Base-by-base conservation (phyloP, 2,329 filamentous ascomycete genomes). In the Periglandula ipomoeae region DNA sequence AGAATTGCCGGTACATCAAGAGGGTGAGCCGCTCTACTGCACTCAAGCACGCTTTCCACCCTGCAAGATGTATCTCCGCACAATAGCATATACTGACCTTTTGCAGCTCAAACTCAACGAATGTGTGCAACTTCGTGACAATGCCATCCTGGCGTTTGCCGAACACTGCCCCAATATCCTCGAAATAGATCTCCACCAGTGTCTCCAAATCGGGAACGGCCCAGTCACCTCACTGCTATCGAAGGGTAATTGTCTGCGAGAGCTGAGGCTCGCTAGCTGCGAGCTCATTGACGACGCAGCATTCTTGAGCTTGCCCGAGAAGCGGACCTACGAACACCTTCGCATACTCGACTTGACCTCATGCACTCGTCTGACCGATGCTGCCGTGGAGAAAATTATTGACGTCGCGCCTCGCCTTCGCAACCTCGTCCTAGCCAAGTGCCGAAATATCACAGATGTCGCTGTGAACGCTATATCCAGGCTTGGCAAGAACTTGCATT, bases 401-500 rank as follows among this genome's bases (percentile, higher is more conserved):
- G 78, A 82, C 15, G 82, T 85, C 2, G 90, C 93, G 4, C 93
- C 93, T 5, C 83, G 90, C 10, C 75, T 98, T 46, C 84, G 93
- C 47, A 97, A 97, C 61, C 74, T 98, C 3, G 90, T 98, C 5
- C 77, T 98, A 15, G 89, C 90, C 55, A 98, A 98, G 69, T 98
- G 93, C 67, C 81, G 86, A 55, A 85, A 90, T 60, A 87, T 98
- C 59, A 97, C 93, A 2, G 91, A 98, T 67, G 78, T 80, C 42
- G 85, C 91, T 8, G 89, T 98, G 8, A 75, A 85, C 57, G 85
- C 90, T 49, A 97, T 98, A 54, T 85, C 89, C 49, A 84, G 81
- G 58, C 76, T 98, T 4, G 89, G 90, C 53, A 97, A 96, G 73
- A 98, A 97, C 59, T 71, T 98, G 48, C 93, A 98, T 66, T 97